Conservation (phyloP, 176 grass and related monocot genomes). For the Poa annua region DNA sequence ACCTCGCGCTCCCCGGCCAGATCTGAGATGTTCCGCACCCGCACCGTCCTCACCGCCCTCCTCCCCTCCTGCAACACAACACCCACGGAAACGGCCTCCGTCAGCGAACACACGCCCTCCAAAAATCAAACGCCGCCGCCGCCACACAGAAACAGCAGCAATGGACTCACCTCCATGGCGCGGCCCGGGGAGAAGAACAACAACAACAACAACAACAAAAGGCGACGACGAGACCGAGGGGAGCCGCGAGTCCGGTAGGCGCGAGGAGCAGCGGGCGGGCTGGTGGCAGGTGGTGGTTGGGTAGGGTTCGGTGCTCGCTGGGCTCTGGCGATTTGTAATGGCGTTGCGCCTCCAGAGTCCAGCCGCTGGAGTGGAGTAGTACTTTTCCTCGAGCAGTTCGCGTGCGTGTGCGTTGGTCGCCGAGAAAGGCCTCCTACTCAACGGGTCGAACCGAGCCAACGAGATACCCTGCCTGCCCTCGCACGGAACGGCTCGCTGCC, state of each 20-base stretch:
- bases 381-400: constrained; percentile 52
- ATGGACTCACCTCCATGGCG: constrained; percentile 55
- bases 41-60: constrained; percentile 67
- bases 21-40: constrained; percentile 95
- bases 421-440: constrained; percentile 7
- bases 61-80: constrained; percentile 40
- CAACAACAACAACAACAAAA: too few species aligned
- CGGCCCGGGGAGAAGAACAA: neutral
- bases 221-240: neutral
- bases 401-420: constrained; percentile 44
- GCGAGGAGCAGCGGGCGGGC: constrained; percentile 2
- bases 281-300: constrained; percentile 3
- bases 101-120: neutral
- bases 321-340: constrained; percentile 38
- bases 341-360: neutral
- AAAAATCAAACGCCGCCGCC: neutral
- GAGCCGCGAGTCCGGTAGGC: neutral
- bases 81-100: neutral
- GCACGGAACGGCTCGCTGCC: too few species aligned
- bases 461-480: too few species aligned
- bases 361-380: neutral
- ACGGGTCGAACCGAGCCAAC: too few species aligned
- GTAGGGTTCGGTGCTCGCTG: constrained; percentile 14
- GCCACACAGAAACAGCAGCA: neutral
- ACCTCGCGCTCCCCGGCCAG: constrained; percentile 92